Conservation (phyloP, 2,329 filamentous ascomycete genomes). For the Xylogone sp. region DNA sequence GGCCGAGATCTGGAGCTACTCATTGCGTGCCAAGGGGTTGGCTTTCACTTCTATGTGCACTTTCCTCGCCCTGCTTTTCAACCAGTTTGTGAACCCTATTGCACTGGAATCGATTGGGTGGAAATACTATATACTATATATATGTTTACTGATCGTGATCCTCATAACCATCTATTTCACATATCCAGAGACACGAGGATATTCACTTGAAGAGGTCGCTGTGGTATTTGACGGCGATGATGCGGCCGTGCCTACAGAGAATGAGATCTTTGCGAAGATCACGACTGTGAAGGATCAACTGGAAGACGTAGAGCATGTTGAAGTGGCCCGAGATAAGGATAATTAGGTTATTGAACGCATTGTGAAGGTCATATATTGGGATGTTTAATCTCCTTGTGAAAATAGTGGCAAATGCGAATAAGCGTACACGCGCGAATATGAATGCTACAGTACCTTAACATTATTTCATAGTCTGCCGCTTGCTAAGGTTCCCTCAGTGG, state of each 20-base stretch:
- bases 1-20: conserved; percentile 36
- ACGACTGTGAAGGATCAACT: neutral
- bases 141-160: conserved; percentile 9
- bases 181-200: conserved; percentile 13
- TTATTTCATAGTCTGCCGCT: no score
- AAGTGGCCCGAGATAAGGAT: neutral
- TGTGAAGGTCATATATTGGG: no score
- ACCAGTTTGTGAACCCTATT: conserved; percentile 43
- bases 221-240: conserved; percentile 16
- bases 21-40: conserved; percentile 31
- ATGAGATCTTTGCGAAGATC: neutral
- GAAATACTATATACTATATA: conserved; percentile 25
- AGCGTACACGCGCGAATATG: no score
- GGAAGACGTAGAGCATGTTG: neutral
- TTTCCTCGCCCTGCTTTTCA: conserved; percentile 32
- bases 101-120: conserved; percentile 34
- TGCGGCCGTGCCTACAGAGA: conserved; percentile 1
- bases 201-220: conserved; percentile 13
- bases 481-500: no score
- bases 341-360: neutral
- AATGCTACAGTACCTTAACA: no score
- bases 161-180: conserved; percentile 9
- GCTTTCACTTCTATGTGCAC: conserved; percentile 26
- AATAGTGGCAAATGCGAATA: no score
- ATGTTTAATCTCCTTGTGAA: no score